Conservation (phyloP, 148 eudicot species). For the Rhododendron mucronatum region DNA sequence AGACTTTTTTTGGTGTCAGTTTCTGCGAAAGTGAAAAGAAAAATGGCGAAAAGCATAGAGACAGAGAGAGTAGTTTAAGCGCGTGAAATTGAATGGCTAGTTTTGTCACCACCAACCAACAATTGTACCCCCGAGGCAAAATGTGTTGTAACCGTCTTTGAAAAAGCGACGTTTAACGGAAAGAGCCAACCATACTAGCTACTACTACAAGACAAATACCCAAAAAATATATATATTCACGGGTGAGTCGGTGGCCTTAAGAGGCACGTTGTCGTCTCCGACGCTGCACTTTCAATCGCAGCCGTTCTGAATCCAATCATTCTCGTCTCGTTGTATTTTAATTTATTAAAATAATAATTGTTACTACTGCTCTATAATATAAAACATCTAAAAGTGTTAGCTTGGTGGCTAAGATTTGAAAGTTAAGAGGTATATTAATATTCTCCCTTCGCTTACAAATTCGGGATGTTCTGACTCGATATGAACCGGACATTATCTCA, state of each 20-base stretch:
- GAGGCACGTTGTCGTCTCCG: background rate
- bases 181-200: background rate
- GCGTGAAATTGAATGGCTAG: background rate
- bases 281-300: background rate
- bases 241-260: background rate
- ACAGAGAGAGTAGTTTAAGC: background rate
- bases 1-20: background rate
- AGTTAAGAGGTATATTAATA: too few relatives aligned
- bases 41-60: background rate
- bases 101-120: background rate
- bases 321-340: background rate
- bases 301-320: background rate
- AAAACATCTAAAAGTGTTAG: too few relatives aligned
- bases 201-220: background rate
- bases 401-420: background rate
- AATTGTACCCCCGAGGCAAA: background rate
- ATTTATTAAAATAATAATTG: too few relatives aligned
- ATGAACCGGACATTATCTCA: background rate
- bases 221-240: background rate
- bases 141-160: background rate
- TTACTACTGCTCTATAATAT: too few relatives aligned
- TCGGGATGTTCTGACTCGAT: background rate
- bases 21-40: background rate
- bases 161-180: constrained; percentile 3
- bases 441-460: too few relatives aligned